Conservation (phyloP, 768 basidiomycete species). For the Boletus reticulatus region DNA sequence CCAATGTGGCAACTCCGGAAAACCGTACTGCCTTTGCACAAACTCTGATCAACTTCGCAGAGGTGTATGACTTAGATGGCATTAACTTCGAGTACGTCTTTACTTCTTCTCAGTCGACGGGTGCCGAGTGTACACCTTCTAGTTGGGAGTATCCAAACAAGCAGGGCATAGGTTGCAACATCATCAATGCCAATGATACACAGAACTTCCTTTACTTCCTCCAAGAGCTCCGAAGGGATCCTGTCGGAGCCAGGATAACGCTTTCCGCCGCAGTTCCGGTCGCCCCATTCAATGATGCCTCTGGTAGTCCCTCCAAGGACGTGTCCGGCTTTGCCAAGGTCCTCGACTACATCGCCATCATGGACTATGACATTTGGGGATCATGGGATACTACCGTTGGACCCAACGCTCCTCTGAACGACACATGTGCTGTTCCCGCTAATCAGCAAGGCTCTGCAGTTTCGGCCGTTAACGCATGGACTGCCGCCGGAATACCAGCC, state of each 20-base stretch:
- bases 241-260: slow-evolving; percentile 53
- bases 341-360: slow-evolving; percentile 62
- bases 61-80: slow-evolving; percentile 53
- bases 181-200: slow-evolving; percentile 53
- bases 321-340: slow-evolving; percentile 70
- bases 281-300: slow-evolving; percentile 58
- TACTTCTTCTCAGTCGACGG: neutral
- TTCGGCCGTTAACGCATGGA: slow-evolving; percentile 72
- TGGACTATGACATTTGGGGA: slow-evolving; percentile 67
- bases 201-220: slow-evolving; percentile 79
- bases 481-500: slow-evolving; percentile 64
- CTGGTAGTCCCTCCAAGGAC: slow-evolving; percentile 60
- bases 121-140: slow-evolving; percentile 12
- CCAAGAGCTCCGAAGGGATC: slow-evolving; percentile 55
- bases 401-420: slow-evolving; percentile 78
- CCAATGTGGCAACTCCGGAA: slow-evolving; percentile 49
- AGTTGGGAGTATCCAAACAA: slow-evolving; percentile 87
- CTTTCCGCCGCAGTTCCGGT: slow-evolving; percentile 70
- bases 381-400: slow-evolving; percentile 65
- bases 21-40: slow-evolving; percentile 63
- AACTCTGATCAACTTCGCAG: slow-evolving; percentile 49
- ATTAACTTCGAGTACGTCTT: slow-evolving; percentile 37
- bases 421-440: slow-evolving; percentile 61
- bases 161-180: slow-evolving; percentile 71
- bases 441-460: slow-evolving; percentile 80